These are phyloP conservation scores for Fusarium albidum DNA, from an alignment of 2,329 filamentous ascomycete species.

Conservation along the genomic window DNA sequence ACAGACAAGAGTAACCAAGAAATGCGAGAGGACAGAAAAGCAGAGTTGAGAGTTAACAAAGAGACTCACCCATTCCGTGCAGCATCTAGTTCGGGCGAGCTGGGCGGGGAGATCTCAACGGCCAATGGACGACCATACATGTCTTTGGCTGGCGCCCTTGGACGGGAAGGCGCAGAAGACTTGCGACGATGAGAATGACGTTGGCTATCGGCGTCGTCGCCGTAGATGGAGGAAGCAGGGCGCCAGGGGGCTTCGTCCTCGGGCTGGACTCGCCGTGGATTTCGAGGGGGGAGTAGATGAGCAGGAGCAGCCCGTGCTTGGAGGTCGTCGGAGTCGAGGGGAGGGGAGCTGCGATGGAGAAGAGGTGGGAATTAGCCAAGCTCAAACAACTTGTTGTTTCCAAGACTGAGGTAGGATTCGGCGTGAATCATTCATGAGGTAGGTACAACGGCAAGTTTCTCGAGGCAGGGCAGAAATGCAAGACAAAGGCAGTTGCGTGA, in stretches of 20 bases:
- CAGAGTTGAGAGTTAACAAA: constrained; percentile 7
- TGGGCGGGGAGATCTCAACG: constrained; percentile 64
- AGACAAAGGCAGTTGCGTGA: constrained; percentile 1
- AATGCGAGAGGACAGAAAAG: constrained; percentile 3
- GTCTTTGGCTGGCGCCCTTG: constrained; percentile 38
- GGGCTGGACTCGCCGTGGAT: constrained; percentile 44
- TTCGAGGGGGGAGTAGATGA: constrained; percentile 47
- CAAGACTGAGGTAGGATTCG: not conserved
- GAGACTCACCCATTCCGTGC: constrained; percentile 52
- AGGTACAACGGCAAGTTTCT: not conserved
- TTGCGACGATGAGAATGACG: constrained; percentile 20
- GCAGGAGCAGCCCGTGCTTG: constrained; percentile 37
- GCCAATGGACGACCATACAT: constrained; percentile 46
- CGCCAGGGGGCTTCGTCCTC: constrained; percentile 46
- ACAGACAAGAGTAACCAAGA: constrained; percentile 24
- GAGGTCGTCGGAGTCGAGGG: constrained; percentile 31
- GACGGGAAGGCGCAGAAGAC: constrained; percentile 48
- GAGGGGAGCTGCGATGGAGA: constrained; percentile 35
- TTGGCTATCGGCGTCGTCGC: constrained; percentile 29
- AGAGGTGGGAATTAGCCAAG: constrained; percentile 30
- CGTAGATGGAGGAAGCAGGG: constrained; percentile 65
- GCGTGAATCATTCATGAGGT: constrained; percentile 7
- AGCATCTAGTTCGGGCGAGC: constrained; percentile 59
- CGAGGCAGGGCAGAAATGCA: not conserved
- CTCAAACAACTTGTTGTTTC: constrained; percentile 5